Base-by-base conservation (phyloP, 768 basidiomycete genomes). In the Phaffia tasmanica region DNA sequence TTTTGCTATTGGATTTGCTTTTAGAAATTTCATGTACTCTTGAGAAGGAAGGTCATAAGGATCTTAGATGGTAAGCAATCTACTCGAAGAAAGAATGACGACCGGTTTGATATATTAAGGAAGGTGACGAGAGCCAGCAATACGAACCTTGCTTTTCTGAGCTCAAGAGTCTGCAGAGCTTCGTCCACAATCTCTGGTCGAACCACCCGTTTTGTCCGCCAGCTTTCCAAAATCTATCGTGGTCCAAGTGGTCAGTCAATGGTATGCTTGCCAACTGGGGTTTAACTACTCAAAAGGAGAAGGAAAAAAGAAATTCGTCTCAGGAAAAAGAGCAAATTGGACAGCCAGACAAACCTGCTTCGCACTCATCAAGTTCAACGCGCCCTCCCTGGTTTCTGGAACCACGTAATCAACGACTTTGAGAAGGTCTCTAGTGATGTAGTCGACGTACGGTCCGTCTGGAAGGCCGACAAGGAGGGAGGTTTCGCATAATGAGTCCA, bases 371-470 rank as follows among this genome's bases (percentile, higher is more conserved):
- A 92, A 80, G 75, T 97, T 94, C 14, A 89, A 84, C 27, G 93
- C 79, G 0, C 92, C 92, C 70, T 88, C 85, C 72, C 86, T 82
- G n/a, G 86, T 88, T 65, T 85, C 82, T 3, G 90, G 92, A 0
- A 97, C 90, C n/a, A 93, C 88, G 47, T 80, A 82, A 56, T 87
- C 85, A 0, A 93, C 83, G 21, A 95, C 85, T 68, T 84, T 84
- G 15, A 76, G 79, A 29, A 97, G 79, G 74, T 95, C 89, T n/a
- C 86, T 80, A 1, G 84, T 78, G 42, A 94, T 83, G 67, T 85
- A 87, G 63, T 85, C 83, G 19, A 90, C 83, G 69, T 93, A 94
- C 51, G 85, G 82, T 8, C 74, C 72, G 46, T 74, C 73, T 54
- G 69, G 67, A 42, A 70, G 19, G 35, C 70, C 70, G 1, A 75